Conservation (phyloP, 129 eudicot species). For the Arctium minus region DNA sequence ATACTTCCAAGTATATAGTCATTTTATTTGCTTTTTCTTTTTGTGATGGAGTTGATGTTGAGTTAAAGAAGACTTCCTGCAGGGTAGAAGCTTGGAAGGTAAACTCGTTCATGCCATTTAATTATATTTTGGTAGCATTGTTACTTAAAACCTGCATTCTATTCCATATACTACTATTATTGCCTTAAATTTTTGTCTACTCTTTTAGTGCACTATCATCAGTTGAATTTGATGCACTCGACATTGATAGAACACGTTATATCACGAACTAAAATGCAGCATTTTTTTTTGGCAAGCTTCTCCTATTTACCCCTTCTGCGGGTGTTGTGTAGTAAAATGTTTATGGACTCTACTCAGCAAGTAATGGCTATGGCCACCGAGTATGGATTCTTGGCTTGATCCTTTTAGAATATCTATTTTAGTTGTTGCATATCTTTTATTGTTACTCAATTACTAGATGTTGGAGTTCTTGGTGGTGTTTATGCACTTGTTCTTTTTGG, state of each 20-base stretch:
- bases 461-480: background rate
- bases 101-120: conserved; percentile 11
- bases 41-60: conserved; percentile 59
- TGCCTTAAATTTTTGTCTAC: background rate
- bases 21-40: conserved; percentile 16
- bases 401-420: background rate
- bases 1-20: no score
- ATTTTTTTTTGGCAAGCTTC: no score
- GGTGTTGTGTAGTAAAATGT: conserved; percentile 52
- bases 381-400: conserved; percentile 46
- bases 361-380: conserved; percentile 49
- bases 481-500: background rate
- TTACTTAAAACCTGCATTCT: no score
- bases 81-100: conserved; percentile 91
- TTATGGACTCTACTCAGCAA: conserved; percentile 34
- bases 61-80: conserved; percentile 78
- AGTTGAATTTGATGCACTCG: background rate
- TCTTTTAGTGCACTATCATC: conserved; percentile 7
- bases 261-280: background rate
- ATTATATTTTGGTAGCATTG: no score
- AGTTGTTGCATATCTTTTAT: background rate
- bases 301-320: conserved; percentile 28
- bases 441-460: background rate
- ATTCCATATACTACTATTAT: background rate
- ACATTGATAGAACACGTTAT: background rate